These are phyloP conservation scores for Diplodia seriata DNA, from an alignment of 2,329 filamentous ascomycete species.

Conservation along the genomic window DNA sequence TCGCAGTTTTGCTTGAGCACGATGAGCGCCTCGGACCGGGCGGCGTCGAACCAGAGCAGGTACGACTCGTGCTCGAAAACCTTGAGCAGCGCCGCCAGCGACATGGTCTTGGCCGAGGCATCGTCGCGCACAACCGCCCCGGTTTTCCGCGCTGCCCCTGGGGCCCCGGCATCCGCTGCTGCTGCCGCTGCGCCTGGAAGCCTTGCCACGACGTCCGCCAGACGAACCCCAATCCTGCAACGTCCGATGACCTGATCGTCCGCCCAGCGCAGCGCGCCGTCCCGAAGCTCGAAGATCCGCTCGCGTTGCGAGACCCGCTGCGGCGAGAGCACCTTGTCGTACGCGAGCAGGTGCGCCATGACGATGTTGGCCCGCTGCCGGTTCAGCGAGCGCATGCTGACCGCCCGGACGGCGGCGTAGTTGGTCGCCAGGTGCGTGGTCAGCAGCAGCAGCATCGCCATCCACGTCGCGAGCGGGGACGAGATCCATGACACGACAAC, in stretches of 20 bases:
- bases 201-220: conserved; percentile 46
- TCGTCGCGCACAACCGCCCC: conserved; percentile 16
- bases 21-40: conserved; percentile 59
- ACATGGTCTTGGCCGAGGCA: conserved; percentile 12
- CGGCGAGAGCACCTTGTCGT: conserved; percentile 64
- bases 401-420: conserved; percentile 81
- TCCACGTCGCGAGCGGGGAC: conserved; percentile 74
- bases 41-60: conserved; percentile 64
- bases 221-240: conserved; percentile 61
- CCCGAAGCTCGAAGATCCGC: conserved; percentile 63
- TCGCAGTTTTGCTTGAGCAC: conserved; percentile 67
- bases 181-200: conserved; percentile 28
- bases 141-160: conserved; percentile 13
- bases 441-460: conserved; percentile 73
- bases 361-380: conserved; percentile 84
- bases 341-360: conserved; percentile 63
- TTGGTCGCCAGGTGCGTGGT: conserved; percentile 82
- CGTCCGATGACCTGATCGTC: conserved; percentile 57
- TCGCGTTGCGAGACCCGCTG: conserved; percentile 67
- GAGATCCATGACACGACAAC: conserved; percentile 79
- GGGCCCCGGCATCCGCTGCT: conserved; percentile 2
- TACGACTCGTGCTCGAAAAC: conserved; percentile 63
- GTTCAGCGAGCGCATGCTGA: conserved; percentile 85
- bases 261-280: conserved; percentile 68
- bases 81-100: conserved; percentile 58